Base-by-base conservation (phyloP, 306 rosid species). In the Mimosa bimucronata region DNA sequence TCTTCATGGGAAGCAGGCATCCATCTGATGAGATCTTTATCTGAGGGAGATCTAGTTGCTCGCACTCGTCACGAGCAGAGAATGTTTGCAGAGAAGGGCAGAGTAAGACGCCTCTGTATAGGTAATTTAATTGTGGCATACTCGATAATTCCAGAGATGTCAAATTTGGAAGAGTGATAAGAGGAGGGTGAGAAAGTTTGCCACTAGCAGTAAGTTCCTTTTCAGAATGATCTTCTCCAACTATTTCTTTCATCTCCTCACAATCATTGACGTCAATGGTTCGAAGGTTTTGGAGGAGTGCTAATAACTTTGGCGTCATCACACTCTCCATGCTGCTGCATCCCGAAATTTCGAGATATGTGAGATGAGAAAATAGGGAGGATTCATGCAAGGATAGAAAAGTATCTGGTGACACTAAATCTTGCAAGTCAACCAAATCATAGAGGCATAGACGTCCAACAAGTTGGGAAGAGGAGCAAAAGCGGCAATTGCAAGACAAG, bases 121-220 rank as follows among this genome's bases (percentile, higher is more conserved):
- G 42, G 1, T 1, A 64, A 15, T 29, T 64, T 7, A 64, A 13
- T 30, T 64, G 0, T 64, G 42, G 42, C n/a, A 64, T 2, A 0
- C 0, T 0, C 0, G 0, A 0, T 8, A 64, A 30, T 5, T 0
- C 0, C 14, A 64, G 13, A 30, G 0, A 6, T 13, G 18, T 29
- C 23, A 64, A 0, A 1, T 7, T 30, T 41, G 42, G 69, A 28
- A 29, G 42, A 15, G 1, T 18, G 25, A 64, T 7, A 7, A 19
- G n/a, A n/a, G n/a, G 1, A 4, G 1, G 18, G 16, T 60, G 2
- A 11, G 5, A n/a, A n/a, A n/a, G n/a, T n/a, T n/a, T n/a, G n/a
- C n/a, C n/a, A n/a, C n/a, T n/a, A n/a, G n/a, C n/a, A n/a, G n/a
- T n/a, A n/a, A n/a, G n/a, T n/a, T n/a, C n/a, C n/a, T n/a, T n/a